A percentile compares a stretch with the other conserved stretches of the same genome.
These are phyloP conservation scores for Kodamaea sp. DNA, from an alignment of 1,139 yeast species.

Conservation along the genomic window DNA sequence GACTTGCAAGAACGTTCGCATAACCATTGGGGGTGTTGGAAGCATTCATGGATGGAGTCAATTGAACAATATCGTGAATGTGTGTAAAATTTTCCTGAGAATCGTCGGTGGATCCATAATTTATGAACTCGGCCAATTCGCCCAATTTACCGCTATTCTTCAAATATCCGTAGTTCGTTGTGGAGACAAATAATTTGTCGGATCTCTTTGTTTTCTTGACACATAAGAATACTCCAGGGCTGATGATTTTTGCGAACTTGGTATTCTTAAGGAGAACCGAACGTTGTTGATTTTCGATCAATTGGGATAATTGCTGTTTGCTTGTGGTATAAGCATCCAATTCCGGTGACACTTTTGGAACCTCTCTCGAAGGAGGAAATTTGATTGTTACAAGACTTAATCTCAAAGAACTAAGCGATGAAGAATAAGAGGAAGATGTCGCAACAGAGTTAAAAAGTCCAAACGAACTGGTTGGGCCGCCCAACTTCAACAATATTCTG, in stretches of 20 bases:
- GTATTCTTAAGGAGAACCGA: conserved; percentile 49
- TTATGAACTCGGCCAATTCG: conserved; percentile 80
- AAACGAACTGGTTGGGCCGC: conserved; percentile 29
- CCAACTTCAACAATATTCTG: conserved; percentile 65
- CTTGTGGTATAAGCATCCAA: conserved; percentile 44
- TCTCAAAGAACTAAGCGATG: conserved; percentile 20
- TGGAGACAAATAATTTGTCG: conserved; percentile 67
- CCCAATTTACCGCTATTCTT: conserved; percentile 69
- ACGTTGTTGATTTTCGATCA: conserved; percentile 46
- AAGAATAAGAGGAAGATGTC: conserved; percentile 17
- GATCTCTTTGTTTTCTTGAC: conserved; percentile 46
- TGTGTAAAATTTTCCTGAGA: conserved; percentile 28
- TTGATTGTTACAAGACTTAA: conserved; percentile 54
- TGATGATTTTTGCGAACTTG: conserved; percentile 54
- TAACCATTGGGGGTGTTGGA: conserved; percentile 75
- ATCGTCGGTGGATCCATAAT: conserved; percentile 45
- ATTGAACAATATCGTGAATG: conserved; percentile 71
- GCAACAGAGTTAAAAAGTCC: conserved; percentile 28
- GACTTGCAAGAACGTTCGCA: conserved; percentile 81
- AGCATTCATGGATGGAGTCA: conserved; percentile 72
- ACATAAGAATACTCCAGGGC: conserved; percentile 80
- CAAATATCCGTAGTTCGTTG: conserved; percentile 81
- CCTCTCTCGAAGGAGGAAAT: conserved; percentile 73
- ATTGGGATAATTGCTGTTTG: conserved; percentile 44
- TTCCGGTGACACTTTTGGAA: conserved; percentile 55